These are phyloP conservation scores for Colletotrichum neosansevieriae DNA, from an alignment of 2,329 filamentous ascomycete genomes.

Conservation along the genomic window DNA sequence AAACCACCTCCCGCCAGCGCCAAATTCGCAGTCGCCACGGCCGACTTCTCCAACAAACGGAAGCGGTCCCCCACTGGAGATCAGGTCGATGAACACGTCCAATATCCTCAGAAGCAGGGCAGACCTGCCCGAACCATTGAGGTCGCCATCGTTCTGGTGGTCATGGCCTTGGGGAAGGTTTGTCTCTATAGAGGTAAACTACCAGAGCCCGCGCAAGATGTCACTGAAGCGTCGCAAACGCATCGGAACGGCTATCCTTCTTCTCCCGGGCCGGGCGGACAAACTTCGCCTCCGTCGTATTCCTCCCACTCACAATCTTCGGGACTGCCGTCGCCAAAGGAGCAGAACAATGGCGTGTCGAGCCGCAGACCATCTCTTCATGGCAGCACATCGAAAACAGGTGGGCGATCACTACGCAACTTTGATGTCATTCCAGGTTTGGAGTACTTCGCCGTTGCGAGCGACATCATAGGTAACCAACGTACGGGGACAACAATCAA, in stretches of 20 bases:
- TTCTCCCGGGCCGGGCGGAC: conserved; percentile 57
- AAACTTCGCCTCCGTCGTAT: conserved; percentile 65
- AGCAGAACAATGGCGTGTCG: conserved; percentile 56
- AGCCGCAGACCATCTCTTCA: conserved; percentile 67
- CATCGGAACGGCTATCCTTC: conserved; percentile 64
- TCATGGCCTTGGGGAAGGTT: conserved; percentile 89
- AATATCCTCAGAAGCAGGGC: conserved; percentile 52
- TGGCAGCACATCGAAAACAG: conserved; percentile 45
- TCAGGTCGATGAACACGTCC: conserved; percentile 24
- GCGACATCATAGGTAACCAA: conserved; percentile 86
- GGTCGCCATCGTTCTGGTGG: conserved; percentile 84
- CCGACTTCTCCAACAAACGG: conserved; percentile 55
- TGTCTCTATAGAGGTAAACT: conserved; percentile 69
- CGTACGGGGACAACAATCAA: conserved; percentile 83
- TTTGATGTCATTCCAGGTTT: conserved; percentile 89
- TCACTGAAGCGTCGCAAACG: conserved; percentile 54
- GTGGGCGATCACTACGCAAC: conserved; percentile 63
- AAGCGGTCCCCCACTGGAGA: conserved; percentile 63
- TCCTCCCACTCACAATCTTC: conserved; percentile 61
- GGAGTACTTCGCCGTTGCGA: conserved; percentile 88
- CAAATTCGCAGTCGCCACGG: conserved; percentile 44
- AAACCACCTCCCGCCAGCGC: conserved; percentile 41
- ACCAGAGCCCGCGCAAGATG: conserved; percentile 59
- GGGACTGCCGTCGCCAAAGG: conserved; percentile 64
- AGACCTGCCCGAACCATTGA: conserved; percentile 75